Conservation (phyloP, 2,329 filamentous ascomycete species). For the Nemania diffusa region DNA sequence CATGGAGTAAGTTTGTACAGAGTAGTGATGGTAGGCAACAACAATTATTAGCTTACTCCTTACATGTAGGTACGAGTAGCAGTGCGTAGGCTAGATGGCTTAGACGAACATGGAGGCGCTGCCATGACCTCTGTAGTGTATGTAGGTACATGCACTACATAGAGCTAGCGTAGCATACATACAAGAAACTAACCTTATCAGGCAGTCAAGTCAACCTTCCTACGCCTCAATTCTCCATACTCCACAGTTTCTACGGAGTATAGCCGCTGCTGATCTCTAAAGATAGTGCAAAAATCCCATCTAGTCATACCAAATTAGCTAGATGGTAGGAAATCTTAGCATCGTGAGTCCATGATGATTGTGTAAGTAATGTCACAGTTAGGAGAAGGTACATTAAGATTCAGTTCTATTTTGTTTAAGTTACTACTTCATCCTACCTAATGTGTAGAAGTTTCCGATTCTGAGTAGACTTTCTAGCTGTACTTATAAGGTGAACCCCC, state of each 20-base stretch:
- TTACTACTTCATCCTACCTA: too few species aligned
- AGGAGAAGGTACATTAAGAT: too few species aligned
- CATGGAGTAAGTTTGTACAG: background rate
- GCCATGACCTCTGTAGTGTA: background rate
- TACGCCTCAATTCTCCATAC: conserved; percentile 1
- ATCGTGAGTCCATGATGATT: too few species aligned
- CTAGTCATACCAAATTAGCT: background rate
- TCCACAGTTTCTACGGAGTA: conserved; percentile 15
- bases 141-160: background rate
- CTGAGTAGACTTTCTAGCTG: background rate
- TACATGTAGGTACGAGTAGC: background rate
- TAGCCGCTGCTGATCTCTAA: conserved; percentile 11
- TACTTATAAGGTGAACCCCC: background rate
- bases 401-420: too few species aligned
- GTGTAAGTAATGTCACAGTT: too few species aligned
- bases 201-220: background rate
- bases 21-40: too few species aligned
- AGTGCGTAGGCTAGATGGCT: conserved; percentile 16
- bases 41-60: background rate
- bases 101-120: conserved; percentile 17
- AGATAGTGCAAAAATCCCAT: conserved; percentile 18
- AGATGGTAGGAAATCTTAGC: too few species aligned
- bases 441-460: too few species aligned
- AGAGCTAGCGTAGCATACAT: background rate
- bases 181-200: background rate